Percentiles rank a stretch among this genome's conserved stretches.
Conservation (phyloP, 345 rosid species). For the Raphanus sativus region DNA sequence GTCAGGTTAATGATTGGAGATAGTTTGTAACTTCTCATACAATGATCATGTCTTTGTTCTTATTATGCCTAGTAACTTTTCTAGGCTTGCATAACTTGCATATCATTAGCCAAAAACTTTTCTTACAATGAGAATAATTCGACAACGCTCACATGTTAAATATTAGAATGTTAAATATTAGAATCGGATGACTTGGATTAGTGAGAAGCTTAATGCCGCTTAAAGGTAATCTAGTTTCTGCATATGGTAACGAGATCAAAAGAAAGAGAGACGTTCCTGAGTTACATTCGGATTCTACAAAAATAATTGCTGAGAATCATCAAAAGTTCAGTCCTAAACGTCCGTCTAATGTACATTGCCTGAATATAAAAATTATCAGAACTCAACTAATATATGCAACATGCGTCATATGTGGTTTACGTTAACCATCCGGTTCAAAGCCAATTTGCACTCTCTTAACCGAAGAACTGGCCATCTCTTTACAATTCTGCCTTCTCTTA, state of each 20-base stretch:
- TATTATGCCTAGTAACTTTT: neutral
- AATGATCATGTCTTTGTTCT: neutral
- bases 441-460: constrained; percentile 9
- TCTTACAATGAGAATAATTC: neutral
- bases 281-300: constrained; percentile 25
- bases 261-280: constrained; percentile 13
- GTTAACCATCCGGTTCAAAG: constrained; percentile 19
- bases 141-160: neutral
- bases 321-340: constrained; percentile 21
- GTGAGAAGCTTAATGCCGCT: neutral
- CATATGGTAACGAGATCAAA: neutral
- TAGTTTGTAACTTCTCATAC: constrained; percentile 11
- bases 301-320: constrained; percentile 13
- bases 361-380: neutral
- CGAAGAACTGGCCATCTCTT: neutral
- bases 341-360: constrained; percentile 24
- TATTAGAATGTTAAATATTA: neutral
- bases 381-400: constrained; percentile 17
- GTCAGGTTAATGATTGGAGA: constrained; percentile 20
- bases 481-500: neutral
- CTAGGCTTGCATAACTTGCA: constrained; percentile 12
- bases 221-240: neutral
- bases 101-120: neutral
- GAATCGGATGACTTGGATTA: neutral
- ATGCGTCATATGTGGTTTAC: constrained; percentile 5